Evolutionary conservation across 306 rosid genomes (phyloP).

Genomic region (Acacia crassicarpa): DNA sequence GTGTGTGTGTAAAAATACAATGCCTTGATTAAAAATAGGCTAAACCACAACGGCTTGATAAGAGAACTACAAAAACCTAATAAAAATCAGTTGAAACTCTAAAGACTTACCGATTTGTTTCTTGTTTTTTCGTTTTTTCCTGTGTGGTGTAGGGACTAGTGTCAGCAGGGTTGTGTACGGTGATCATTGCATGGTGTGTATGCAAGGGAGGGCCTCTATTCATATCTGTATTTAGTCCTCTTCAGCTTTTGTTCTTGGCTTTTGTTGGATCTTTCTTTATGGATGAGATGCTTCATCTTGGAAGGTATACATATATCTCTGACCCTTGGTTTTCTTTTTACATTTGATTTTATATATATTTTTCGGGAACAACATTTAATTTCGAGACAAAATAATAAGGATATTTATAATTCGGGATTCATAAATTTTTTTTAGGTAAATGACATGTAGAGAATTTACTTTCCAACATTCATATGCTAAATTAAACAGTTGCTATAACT

Average conservation of each 20-base stretch:
- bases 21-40: no score
- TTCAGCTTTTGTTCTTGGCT: neutral
- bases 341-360: neutral
- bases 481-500: no score
- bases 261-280: neutral
- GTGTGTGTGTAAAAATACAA: no score
- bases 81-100: no score
- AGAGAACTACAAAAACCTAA: no score
- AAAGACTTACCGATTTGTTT: no score
- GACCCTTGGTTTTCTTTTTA: neutral
- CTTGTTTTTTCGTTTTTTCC: no score
- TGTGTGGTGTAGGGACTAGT: conserved; percentile 23
- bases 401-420: neutral
- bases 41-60: no score
- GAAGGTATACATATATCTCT: neutral
- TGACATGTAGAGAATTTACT: no score
- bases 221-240: conserved; percentile 29
- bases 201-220: conserved; percentile 33
- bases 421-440: no score
- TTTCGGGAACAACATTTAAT: no score
- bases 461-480: no score
- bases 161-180: neutral
- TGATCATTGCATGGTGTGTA: conserved; percentile 28
- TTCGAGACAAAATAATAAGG: neutral
- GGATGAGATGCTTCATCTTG: neutral